Conservation (phyloP, 768 basidiomycete species). For the Asterophora parasitica region DNA sequence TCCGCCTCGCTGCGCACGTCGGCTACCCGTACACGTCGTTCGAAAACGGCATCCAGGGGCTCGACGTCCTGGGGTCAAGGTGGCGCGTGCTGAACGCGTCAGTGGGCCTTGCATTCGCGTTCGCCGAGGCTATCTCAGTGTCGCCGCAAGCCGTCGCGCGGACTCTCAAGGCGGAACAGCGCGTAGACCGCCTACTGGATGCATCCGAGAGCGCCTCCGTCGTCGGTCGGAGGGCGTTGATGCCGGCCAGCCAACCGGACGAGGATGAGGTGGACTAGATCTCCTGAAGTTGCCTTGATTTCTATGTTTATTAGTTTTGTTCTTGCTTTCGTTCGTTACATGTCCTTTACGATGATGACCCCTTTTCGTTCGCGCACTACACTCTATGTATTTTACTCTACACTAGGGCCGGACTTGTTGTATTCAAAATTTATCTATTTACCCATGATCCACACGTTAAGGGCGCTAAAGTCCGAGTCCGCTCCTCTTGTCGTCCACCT, state of each 20-base stretch:
- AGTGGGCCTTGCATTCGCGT: constrained; percentile 58
- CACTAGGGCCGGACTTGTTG: constrained; percentile 4
- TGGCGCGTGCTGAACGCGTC: constrained; percentile 54
- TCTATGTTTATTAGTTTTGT: constrained; percentile 16
- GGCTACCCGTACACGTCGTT: constrained; percentile 48
- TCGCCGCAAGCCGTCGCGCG: constrained; percentile 37
- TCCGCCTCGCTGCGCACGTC: constrained; percentile 54
- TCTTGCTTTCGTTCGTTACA: constrained; percentile 7
- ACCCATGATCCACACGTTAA: too few species aligned
- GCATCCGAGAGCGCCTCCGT: constrained; percentile 3
- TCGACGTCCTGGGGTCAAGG: constrained; percentile 51
- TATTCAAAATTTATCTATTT: constrained; percentile 4
- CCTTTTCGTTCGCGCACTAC: not conserved
- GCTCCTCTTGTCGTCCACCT: constrained; percentile 1
- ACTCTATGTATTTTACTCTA: constrained; percentile 10
- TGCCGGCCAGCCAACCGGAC: constrained; percentile 11
- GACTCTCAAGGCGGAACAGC: constrained; percentile 24
- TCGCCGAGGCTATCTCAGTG: constrained; percentile 56
- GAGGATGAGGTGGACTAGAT: constrained; percentile 15
- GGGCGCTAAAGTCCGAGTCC: not conserved
- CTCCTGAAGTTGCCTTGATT: not conserved
- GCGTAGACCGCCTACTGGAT: constrained; percentile 12
- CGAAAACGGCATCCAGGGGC: constrained; percentile 26
- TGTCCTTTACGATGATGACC: constrained; percentile 12
- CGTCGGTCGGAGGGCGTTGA: constrained; percentile 17